Evolutionary conservation across 1,284 basidiomycete species (phyloP), one percentile per base, ranked within the genome.

Genomic region (Sphagnurus paluster): DNA sequence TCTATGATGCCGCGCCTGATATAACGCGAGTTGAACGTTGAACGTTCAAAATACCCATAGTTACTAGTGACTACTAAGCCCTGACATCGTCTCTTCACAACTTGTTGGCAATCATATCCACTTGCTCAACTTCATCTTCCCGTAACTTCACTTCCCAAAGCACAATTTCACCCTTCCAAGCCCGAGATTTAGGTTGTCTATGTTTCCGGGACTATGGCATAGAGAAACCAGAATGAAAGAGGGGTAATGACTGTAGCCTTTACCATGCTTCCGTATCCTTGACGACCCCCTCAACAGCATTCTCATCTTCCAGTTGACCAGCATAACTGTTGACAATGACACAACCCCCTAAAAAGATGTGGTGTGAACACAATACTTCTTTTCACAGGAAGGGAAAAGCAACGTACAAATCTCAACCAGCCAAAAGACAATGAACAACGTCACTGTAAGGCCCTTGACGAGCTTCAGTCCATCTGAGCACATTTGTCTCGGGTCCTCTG

Each of bases 391-490:
- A 16, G 26, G 24, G 23, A 35, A 17, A n/a, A 10, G 8, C 28
- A 65, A n/a, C 71, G 49, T 45, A 73, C 71, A 75, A 44, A 69
- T 68, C 53, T 72, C 70, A 50, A 74, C 62, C 49, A 74, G 52
- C 71, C 70, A 74, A 30, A 68, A 62, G 50, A 70, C 45, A 39
- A 73, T 59, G 56, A 72, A 73, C 19, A 70, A 46, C 19, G 57
- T 61, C 46, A 73, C 59, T 47, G 68, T 60, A 35, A 74, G 60
- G 25, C 63, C 66, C 50, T 71, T 72, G 52, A 71, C 49, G 25
- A 74, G 54, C 29, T 62, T 58, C 25, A 67, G 62, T 19, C 67
- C 67, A 37, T 66, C 58, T 20, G 60, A 50, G 54, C 74, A 75
- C 23, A 62, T 44, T 34, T 63, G 58, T 38, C 62, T 50, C 10